Base-by-base conservation (phyloP, 78 protist genomes). In the Anaeramoeba ignava region DNA sequence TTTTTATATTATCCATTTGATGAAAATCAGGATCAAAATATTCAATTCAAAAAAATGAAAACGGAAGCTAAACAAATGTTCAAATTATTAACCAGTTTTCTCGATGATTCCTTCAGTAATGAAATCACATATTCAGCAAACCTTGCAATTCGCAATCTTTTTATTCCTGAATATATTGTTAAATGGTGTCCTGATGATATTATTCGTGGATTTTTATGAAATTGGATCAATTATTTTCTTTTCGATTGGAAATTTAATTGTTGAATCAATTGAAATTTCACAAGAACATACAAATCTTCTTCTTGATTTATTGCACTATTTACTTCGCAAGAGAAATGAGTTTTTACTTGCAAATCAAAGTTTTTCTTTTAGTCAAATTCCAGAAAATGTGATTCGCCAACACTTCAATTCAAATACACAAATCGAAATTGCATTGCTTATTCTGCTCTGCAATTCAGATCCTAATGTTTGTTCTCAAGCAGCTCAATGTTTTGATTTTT, bases 201-300 rank as follows among this genome's bases (percentile, higher is more conserved):
- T 79, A 81, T 89, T 2, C 8, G 8, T 54, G 82, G 83, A 68
- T 84, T 90, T 90, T n/a, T 90, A 88, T 89, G 88, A 90, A 67
- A 82, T 89, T 33, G 40, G 83, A 34, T 84, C 86, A 54, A 54
- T 54, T 8, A 17, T 17, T 27, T 17, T 54, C 8, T 54, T 27
- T 54, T 27, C 17, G 36, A 27, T 54, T 54, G 73, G 36, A 54
- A 54, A 54, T 54, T 17, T 27, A 17, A 54, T 54, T 17, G 17
- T 54, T 54, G 73, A 54, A 27, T 27, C 73, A 8, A 8, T 27
- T 27, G 17, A 54, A 8, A 8, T 54, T 54, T 54, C 73, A 54
- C 73, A 54, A 54, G 73, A 54, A 54, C 8, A 54, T 27, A 54
- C 17, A 27, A 17, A 27, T 17, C 17, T 54, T 8, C 17, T 8